phyloP scores from a whole-genome alignment of 495 filamentous ascomycete genomes.

The Talaromyces wortmannii region DNA sequence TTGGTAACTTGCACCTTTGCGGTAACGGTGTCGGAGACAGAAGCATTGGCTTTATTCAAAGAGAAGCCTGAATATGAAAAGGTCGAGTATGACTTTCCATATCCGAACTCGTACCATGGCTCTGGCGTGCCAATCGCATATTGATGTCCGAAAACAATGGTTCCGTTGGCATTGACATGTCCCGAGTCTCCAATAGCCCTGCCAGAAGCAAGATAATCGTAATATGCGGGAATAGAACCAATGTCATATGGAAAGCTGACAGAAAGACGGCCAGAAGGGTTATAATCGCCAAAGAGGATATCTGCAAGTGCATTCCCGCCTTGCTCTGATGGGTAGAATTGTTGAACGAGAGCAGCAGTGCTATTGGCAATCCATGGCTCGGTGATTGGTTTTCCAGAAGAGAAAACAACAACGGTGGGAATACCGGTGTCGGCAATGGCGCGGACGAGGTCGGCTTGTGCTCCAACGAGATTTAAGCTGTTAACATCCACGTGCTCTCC shows the following conservation, averaged over 20 bases:
- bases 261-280: conserved; percentile 59
- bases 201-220: conserved; percentile 62
- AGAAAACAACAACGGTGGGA: conserved; percentile 62
- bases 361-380: conserved; percentile 56
- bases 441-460: conserved; percentile 56
- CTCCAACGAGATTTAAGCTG: conserved; percentile 58
- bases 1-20: conserved; percentile 50
- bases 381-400: conserved; percentile 61
- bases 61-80: conserved; percentile 47
- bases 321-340: conserved; percentile 64
- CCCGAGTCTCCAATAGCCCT: conserved; percentile 44
- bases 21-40: conserved; percentile 31
- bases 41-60: conserved; percentile 34
- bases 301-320: conserved; percentile 57
- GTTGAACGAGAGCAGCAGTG: conserved; percentile 55
- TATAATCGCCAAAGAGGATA: conserved; percentile 58
- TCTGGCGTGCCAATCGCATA: conserved; percentile 55
- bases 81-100: conserved; percentile 56
- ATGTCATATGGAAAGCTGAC: conserved; percentile 59
- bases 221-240: conserved; percentile 59
- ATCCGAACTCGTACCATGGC: conserved; percentile 60
- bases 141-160: conserved; percentile 54
- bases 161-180: conserved; percentile 41
- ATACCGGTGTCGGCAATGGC: conserved; percentile 57
- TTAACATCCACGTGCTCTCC: conserved; percentile 64